Percentiles rank a stretch among this genome's conserved stretches.
Conservation (phyloP, 805 yeast genomes). For the Metschnikowia santaceciliae region DNA sequence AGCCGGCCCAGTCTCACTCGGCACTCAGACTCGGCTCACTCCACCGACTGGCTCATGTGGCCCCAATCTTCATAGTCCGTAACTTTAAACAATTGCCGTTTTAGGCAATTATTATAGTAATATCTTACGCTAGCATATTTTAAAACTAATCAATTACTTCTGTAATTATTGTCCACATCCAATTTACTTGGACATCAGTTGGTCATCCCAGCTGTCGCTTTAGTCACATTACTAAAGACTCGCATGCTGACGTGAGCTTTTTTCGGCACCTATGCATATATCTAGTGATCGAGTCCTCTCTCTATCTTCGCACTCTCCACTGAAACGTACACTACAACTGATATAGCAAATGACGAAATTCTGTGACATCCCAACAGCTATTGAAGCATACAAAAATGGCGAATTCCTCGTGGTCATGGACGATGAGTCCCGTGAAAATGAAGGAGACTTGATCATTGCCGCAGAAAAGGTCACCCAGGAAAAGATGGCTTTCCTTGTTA, state of each 20-base stretch:
- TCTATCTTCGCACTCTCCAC: neutral
- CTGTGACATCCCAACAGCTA: conserved; percentile 62
- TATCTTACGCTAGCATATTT: too few relatives aligned
- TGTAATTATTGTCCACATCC: too few relatives aligned
- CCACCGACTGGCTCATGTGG: too few relatives aligned
- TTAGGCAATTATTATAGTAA: too few relatives aligned
- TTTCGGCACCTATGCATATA: conserved; percentile 4
- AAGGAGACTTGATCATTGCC: conserved; percentile 95
- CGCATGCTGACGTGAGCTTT: neutral
- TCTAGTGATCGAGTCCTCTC: neutral
- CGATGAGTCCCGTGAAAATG: conserved; percentile 93
- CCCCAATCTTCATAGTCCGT: too few relatives aligned
- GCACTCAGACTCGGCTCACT: too few relatives aligned
- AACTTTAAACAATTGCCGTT: neutral
- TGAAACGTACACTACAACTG: neutral
- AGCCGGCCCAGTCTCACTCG: too few relatives aligned
- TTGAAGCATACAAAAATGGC: conserved; percentile 63
- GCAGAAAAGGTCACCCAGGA: conserved; percentile 75
- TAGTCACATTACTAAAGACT: conserved; percentile 1
- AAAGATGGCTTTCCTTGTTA: conserved; percentile 91
- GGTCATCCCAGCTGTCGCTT: neutral
- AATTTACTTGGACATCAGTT: too few relatives aligned
- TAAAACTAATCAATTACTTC: too few relatives aligned
- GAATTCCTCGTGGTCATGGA: conserved; percentile 95
- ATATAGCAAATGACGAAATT: conserved; percentile 26